Base-by-base conservation (phyloP, 1,139 yeast species). In the Diutina pseudorugosa region DNA sequence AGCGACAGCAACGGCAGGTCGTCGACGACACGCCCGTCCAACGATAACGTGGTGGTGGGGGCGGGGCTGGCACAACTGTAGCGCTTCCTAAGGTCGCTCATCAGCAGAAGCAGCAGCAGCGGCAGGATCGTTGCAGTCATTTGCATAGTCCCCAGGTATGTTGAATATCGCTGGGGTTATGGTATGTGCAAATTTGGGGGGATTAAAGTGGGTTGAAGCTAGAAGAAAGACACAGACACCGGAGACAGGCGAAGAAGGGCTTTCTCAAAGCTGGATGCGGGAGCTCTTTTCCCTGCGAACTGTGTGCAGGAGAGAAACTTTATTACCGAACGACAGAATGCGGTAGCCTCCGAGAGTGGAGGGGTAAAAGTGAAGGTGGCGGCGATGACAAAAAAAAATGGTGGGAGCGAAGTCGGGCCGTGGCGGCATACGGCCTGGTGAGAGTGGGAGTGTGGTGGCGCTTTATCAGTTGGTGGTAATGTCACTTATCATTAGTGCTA, bases 61-160 rank as follows among this genome's bases (percentile, higher is more conserved):
- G 33, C 33, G 33, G 47, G 47, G 21, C 33, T 43, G 4, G 36
- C 14, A 9, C 47, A 20, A 23, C 30, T 23, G 27, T 44, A 21
- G 21, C 47, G 18, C 7, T 14, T 21, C 47, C 47, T 7, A 44
- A 44, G 47, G 18, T 44, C 45, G 30, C 19, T 44, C 27, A 44
- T 44, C 47, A 44, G 33, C 47, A 44, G 47, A 21, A 44, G 30
- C 47, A 44, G 47, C 47, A 44, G 47, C 33, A 23, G 49, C 49
- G 40, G 49, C 49, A 45, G 23, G 11, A 27, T 18, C n/a, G 40
- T 45, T 45, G 49, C 49, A 45, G 49, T 45, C 49, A 45, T 45
- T 25, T 25, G 49, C 49, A 45, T 27, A 18, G 42, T 27, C 36
- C 25, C 49, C 36, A 33, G 21, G 11, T 7, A 45, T 45, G 49